Conservation (phyloP, 371 early-diverging fungal species). For the Nematocida ironsii region DNA sequence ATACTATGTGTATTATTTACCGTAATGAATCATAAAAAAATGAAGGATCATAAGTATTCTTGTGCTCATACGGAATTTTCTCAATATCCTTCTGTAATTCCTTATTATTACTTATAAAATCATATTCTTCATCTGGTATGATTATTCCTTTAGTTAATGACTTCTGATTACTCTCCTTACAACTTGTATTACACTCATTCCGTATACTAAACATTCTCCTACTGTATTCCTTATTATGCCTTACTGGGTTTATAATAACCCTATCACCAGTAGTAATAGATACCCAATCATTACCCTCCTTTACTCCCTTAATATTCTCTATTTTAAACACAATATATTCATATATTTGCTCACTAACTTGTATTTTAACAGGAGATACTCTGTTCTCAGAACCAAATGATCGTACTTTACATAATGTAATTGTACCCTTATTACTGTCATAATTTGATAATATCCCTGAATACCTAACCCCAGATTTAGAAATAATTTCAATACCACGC, state of each 20-base stretch:
- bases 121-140: constrained; percentile 42
- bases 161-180: not conserved
- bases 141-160: not conserved
- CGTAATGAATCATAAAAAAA: constrained; percentile 43
- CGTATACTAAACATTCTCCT: not conserved
- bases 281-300: constrained; percentile 6
- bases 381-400: constrained; percentile 50
- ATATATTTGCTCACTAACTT: constrained; percentile 27
- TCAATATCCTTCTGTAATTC: not conserved
- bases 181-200: not conserved
- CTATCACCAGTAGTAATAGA: not conserved
- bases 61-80: not conserved
- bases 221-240: not conserved
- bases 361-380: constrained; percentile 9
- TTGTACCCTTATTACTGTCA: constrained; percentile 4
- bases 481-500: constrained; percentile 25
- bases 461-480: constrained; percentile 44
- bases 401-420: constrained; percentile 29
- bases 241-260: not conserved
- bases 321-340: constrained; percentile 52
- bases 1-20: not conserved
- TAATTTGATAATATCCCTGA: constrained; percentile 23
- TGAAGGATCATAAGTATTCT: constrained; percentile 8
- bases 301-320: constrained; percentile 4
- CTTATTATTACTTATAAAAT: constrained; percentile 32